Conservation (phyloP, 2,329 filamentous ascomycete species). For the Sclerotinia glacialis region DNA sequence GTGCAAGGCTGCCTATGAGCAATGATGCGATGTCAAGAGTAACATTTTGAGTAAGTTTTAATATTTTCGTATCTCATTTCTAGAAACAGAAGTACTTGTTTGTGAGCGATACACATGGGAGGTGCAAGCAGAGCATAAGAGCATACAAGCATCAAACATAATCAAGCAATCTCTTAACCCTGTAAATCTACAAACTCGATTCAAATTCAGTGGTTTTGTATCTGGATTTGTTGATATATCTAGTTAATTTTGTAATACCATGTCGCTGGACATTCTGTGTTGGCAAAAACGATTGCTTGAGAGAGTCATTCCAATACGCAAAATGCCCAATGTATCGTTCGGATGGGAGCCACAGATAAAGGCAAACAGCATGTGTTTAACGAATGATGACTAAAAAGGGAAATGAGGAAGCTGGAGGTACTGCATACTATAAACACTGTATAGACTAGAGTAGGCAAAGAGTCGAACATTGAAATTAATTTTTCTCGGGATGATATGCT, state of each 20-base stretch:
- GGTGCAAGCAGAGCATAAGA: background rate
- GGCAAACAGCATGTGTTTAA: background rate
- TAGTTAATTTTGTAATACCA: too few relatives aligned
- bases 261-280: too few relatives aligned
- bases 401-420: background rate
- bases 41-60: background rate
- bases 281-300: too few relatives aligned
- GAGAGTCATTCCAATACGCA: background rate
- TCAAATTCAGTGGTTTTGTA: background rate
- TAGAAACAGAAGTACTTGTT: too few relatives aligned
- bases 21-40: background rate
- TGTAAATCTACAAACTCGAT: background rate
- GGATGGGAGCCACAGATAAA: background rate
- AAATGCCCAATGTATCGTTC: background rate
- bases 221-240: too few relatives aligned
- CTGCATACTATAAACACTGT: background rate
- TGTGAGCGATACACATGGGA: background rate
- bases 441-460: background rate
- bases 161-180: background rate
- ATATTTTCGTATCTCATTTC: background rate
- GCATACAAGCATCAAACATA: background rate
- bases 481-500: background rate
- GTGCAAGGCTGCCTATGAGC: background rate
- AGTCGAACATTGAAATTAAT: too few relatives aligned
- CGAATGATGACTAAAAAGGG: background rate